Conservation (phyloP, 345 rosid species). For the Lepidium africanum region DNA sequence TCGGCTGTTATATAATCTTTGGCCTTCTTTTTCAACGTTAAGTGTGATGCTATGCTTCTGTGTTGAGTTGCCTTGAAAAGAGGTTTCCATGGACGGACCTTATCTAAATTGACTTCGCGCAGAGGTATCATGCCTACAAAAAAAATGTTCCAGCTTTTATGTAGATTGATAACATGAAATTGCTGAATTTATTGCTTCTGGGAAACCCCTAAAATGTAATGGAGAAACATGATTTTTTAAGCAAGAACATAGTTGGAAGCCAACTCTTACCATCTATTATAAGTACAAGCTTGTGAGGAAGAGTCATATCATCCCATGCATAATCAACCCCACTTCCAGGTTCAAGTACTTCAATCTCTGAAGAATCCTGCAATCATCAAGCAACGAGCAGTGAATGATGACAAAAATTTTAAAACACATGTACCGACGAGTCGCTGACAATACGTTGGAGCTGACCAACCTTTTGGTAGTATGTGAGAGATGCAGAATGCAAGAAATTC, state of each 20-base stretch:
- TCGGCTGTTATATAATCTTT: slow-evolving; percentile 35
- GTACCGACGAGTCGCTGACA: neutral
- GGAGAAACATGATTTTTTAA: neutral
- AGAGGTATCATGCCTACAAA: slow-evolving; percentile 51
- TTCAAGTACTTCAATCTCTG: slow-evolving; percentile 71
- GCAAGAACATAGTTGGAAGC: neutral
- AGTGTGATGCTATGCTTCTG: slow-evolving; percentile 50
- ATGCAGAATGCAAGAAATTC: slow-evolving; percentile 54
- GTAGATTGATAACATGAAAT: neutral
- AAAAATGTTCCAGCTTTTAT: slow-evolving; percentile 14
- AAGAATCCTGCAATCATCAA: slow-evolving; percentile 54
- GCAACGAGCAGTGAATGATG: neutral
- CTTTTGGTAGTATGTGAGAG: slow-evolving; percentile 83
- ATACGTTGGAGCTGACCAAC: slow-evolving; percentile 36
- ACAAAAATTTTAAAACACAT: neutral
- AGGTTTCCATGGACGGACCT: slow-evolving; percentile 90
- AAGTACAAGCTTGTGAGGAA: slow-evolving; percentile 77
- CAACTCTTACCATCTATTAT: slow-evolving; percentile 53
- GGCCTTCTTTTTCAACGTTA: slow-evolving; percentile 31
- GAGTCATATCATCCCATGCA: slow-evolving; percentile 91
- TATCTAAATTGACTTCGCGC: slow-evolving; percentile 89
- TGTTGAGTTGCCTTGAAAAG: slow-evolving; percentile 49
- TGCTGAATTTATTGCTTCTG: neutral
- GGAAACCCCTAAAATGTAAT: neutral
- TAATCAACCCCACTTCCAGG: slow-evolving; percentile 56